Conservation (phyloP, 2,329 filamentous ascomycete genomes). For the Penicillium sp. region DNA sequence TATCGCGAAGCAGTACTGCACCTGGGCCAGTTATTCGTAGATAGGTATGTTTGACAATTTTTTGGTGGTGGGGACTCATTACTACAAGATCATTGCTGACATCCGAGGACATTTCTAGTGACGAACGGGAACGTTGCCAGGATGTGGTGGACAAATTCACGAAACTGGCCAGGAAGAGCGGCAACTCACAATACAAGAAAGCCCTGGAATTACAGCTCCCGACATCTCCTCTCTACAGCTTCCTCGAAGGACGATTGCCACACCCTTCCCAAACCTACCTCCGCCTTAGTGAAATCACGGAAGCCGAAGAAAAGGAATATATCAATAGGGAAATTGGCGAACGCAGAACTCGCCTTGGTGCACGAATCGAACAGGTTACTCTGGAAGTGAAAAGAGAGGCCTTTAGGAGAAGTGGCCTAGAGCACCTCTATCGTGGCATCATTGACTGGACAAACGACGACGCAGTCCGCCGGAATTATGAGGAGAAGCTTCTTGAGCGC, state of each 20-base stretch:
- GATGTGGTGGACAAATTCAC: slow-evolving; percentile 75
- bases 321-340: slow-evolving; percentile 90
- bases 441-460: slow-evolving; percentile 92
- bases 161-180: slow-evolving; percentile 68
- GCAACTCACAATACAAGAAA: slow-evolving; percentile 69
- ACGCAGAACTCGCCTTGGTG: slow-evolving; percentile 80
- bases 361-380: slow-evolving; percentile 77
- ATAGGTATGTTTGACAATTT: slow-evolving; percentile 50
- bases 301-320: slow-evolving; percentile 79
- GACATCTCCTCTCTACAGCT: slow-evolving; percentile 73
- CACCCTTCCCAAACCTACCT: slow-evolving; percentile 78
- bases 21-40: slow-evolving; percentile 71
- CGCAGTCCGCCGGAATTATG: slow-evolving; percentile 74
- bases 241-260: slow-evolving; percentile 78
- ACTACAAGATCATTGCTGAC: not conserved
- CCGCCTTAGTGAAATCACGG: slow-evolving; percentile 76
- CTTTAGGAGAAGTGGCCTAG: slow-evolving; percentile 70
- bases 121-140: slow-evolving; percentile 59
- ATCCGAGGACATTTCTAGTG: slow-evolving; percentile 37
- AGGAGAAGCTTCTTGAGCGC: slow-evolving; percentile 82
- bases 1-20: slow-evolving; percentile 72
- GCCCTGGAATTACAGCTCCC: slow-evolving; percentile 76
- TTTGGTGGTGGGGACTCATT: no score
- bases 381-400: slow-evolving; percentile 84
- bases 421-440: slow-evolving; percentile 73